phyloP scores from a whole-genome alignment of 768 basidiomycete genomes.

The Gloeopeniophorella convolvens region DNA sequence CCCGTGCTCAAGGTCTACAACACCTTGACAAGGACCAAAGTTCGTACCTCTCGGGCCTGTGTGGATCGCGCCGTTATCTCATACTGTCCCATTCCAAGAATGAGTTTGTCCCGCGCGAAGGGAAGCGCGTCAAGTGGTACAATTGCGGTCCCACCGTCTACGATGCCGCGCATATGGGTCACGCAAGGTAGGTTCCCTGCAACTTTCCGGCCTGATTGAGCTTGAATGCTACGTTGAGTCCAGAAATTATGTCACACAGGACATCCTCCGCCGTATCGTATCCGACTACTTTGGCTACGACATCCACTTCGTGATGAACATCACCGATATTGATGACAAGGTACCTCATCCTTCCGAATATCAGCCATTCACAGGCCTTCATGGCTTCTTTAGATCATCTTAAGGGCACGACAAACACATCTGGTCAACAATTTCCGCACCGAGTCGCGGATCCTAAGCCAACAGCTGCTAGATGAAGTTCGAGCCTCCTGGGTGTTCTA shows the following conservation, averaged over 20 bases:
- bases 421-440: conserved; percentile 57
- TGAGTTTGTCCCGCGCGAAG: conserved; percentile 65
- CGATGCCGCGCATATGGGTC: conserved; percentile 97
- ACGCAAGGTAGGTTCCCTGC: conserved; percentile 66
- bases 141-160: conserved; percentile 99
- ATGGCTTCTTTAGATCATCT: conserved; percentile 67
- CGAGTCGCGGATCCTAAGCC: conserved; percentile 47
- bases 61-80: background rate
- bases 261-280: conserved; percentile 84
- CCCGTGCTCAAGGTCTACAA: conserved; percentile 84
- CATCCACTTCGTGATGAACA: conserved; percentile 98
- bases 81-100: conserved; percentile 45
- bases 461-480: conserved; percentile 50
- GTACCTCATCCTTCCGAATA: conserved; percentile 33
- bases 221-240: background rate
- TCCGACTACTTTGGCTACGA: conserved; percentile 96
- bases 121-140: conserved; percentile 90
- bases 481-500: conserved; percentile 61
- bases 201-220: background rate
- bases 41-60: conserved; percentile 27
- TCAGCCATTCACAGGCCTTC: background rate
- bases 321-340: conserved; percentile 99
- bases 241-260: conserved; percentile 96
- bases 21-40: conserved; percentile 88
- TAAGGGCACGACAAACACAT: conserved; percentile 78